These are phyloP conservation scores for Pseudohalonectria lignicola DNA, from an alignment of 2,329 filamentous ascomycete species.

Conservation along the genomic window DNA sequence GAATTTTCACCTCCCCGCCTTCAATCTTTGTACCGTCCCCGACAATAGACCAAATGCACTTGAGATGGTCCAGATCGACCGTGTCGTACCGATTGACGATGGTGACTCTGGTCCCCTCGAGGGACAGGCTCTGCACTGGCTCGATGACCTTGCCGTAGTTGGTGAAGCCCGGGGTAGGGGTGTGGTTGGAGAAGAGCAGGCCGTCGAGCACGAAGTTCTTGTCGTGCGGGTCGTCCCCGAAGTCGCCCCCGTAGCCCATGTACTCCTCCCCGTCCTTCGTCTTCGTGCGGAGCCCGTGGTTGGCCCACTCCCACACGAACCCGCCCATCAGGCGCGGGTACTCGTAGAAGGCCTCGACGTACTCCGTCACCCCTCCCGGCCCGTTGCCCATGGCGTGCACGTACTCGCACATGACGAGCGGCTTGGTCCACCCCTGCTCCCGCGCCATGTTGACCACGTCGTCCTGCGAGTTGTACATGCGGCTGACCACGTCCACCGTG, in stretches of 20 bases:
- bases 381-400: slow-evolving; percentile 57
- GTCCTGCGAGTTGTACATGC: slow-evolving; percentile 47
- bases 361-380: slow-evolving; percentile 54
- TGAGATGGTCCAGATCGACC: slow-evolving; percentile 35
- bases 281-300: slow-evolving; percentile 35
- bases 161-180: slow-evolving; percentile 35
- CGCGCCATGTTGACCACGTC: slow-evolving; percentile 22
- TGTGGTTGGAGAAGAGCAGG: slow-evolving; percentile 33
- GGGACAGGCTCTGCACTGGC: slow-evolving; percentile 38
- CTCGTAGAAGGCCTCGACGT: slow-evolving; percentile 48
- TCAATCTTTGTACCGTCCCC: slow-evolving; percentile 23
- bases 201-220: slow-evolving; percentile 43
- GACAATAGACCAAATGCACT: slow-evolving; percentile 29
- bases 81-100: slow-evolving; percentile 46
- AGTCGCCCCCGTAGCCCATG: slow-evolving; percentile 45
- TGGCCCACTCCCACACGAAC: slow-evolving; percentile 50
- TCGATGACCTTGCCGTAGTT: slow-evolving; percentile 50
- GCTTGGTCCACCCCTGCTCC: slow-evolving; percentile 28
- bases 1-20: slow-evolving; percentile 25
- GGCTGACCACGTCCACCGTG: slow-evolving; percentile 48
- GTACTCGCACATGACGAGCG: slow-evolving; percentile 40
- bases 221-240: slow-evolving; percentile 46
- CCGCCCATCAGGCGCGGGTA: slow-evolving; percentile 50
- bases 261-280: slow-evolving; percentile 28
- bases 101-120: slow-evolving; percentile 28